Conservation (phyloP, 768 basidiomycete species). For the Suillus tomentosus region DNA sequence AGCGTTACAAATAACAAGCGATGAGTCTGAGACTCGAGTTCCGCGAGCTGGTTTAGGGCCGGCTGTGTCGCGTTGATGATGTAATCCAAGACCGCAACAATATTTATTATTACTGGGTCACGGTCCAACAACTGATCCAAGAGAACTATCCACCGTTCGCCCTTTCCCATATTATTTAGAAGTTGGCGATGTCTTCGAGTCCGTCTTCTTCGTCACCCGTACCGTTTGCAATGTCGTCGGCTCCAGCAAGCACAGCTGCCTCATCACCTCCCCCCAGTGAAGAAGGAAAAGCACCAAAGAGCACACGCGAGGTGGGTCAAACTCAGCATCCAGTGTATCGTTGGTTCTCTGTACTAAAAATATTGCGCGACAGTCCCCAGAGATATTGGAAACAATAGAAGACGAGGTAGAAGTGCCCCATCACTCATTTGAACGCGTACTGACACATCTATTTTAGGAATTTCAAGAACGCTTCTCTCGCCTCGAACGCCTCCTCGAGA, state of each 20-base stretch:
- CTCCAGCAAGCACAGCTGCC: constrained; percentile 26
- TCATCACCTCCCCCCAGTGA: constrained; percentile 31
- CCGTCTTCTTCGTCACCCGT: constrained; percentile 19
- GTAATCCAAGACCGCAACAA: constrained; percentile 19
- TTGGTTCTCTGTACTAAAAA: not conserved
- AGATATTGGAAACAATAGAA: constrained; percentile 14
- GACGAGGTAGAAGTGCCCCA: constrained; percentile 20
- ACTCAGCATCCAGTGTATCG: not conserved
- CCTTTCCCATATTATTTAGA: not conserved
- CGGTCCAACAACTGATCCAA: not conserved
- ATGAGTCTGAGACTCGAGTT: no score
- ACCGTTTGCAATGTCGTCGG: constrained; percentile 21
- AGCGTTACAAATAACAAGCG: not conserved
- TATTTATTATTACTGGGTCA: constrained; percentile 2
- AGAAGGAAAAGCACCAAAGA: constrained; percentile 2
- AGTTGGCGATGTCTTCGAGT: constrained; percentile 25
- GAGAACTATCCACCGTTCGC: not conserved
- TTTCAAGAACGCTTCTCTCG: constrained; percentile 50
- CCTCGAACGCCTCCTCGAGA: constrained; percentile 70
- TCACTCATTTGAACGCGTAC: not conserved
- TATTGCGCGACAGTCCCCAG: constrained; percentile 17
- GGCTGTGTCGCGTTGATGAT: constrained; percentile 29
- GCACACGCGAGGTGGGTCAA: constrained; percentile 23
- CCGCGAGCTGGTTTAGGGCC: constrained; percentile 20
- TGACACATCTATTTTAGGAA: constrained; percentile 38